Evolutionary conservation across 768 basidiomycete genomes (phyloP), one percentile per base, ranked within the genome.

Genomic region (Royoungia palumana): DNA sequence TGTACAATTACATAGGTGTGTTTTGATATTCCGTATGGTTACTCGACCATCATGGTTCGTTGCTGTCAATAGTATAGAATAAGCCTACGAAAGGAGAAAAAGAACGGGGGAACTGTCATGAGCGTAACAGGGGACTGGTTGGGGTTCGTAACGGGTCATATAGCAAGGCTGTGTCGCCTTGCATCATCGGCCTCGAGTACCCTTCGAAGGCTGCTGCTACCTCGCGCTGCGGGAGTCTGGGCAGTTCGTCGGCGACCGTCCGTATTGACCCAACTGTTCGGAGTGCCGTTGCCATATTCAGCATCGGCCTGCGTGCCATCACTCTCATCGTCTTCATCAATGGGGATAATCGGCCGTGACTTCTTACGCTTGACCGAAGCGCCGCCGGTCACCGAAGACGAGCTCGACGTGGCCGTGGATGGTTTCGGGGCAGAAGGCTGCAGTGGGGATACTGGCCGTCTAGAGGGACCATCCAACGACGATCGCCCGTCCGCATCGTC

Each of bases 231-330:
- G 8, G 47, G 39, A 17, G 41, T 34, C 19, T 68, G 67, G 20
- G 56, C 50, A 25, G 72, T 72, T 44, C 78, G 78, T 57, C 79
- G 72, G 41, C 85, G 73, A 9, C 77, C 76, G 16, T 83, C 83
- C 10, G 79, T 60, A 61, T 81, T 82, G 38, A 77, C 70, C 79
- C 82, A 83, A 22, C 66, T 59, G 19, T 50, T 54, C 35, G 51
- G 43, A 35, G 65, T 64, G 20, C 75, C 69, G 50, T 73, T 70
- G 39, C 75, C 68, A 47, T 74, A 83, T 64, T 87, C 86, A 17
- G 75, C 83, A 61, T 88, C 87, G 4, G 83, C 85, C 54, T 87
- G 79, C n/a, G 75, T 78, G 1, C 82, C 84, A 30, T 84, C 86
- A 54, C 81, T 82, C 47, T 85, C 82, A 5, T 75, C 74, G 22